Conservation (phyloP, 2,329 filamentous ascomycete species). For the Macrophomina phaseolina region DNA sequence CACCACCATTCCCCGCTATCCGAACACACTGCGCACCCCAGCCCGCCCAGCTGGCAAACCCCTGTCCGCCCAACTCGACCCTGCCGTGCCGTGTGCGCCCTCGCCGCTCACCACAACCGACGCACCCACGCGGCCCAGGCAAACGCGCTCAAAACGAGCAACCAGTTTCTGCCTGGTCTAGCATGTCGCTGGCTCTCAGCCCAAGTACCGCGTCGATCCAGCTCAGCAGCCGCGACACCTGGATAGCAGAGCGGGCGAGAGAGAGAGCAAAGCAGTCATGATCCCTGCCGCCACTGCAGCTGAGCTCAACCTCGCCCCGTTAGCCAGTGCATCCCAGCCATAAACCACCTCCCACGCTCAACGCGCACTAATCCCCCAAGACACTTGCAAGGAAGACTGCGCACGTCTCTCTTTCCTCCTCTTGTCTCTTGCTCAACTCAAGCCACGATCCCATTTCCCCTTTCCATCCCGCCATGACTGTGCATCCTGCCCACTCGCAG, state of each 20-base stretch:
- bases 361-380: not conserved
- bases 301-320: not conserved
- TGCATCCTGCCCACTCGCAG: too few relatives aligned
- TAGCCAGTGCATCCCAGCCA: not conserved
- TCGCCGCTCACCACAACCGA: not conserved
- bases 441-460: too few relatives aligned
- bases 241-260: too few relatives aligned
- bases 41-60: not conserved
- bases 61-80: not conserved
- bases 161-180: not conserved
- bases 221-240: too few relatives aligned
- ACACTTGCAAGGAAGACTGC: too few relatives aligned
- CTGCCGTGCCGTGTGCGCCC: not conserved
- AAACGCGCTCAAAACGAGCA: not conserved
- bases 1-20: slow-evolving; percentile 3
- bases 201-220: too few relatives aligned
- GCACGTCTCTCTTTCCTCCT: too few relatives aligned
- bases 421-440: too few relatives aligned
- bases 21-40: not conserved
- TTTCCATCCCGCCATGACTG: too few relatives aligned
- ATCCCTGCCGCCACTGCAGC: not conserved
- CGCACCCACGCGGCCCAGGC: not conserved
- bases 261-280: not conserved
- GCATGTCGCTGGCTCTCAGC: too few relatives aligned
- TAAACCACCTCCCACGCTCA: not conserved